These are phyloP conservation scores for Neoascochyta sp. DNA, from an alignment of 2,329 filamentous ascomycete genomes.

Conservation along the genomic window DNA sequence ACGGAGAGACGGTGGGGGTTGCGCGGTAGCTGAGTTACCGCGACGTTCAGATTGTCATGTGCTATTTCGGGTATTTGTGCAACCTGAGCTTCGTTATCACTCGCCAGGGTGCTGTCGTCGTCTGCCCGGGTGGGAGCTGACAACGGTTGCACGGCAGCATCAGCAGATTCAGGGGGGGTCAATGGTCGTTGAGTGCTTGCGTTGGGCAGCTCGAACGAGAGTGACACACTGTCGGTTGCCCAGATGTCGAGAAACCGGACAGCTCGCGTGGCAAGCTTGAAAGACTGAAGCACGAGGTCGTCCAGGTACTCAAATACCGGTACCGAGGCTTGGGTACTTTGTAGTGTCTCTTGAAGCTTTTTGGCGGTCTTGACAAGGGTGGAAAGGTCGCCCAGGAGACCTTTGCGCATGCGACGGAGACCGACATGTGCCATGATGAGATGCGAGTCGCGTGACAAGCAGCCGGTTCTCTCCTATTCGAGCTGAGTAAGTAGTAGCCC, in stretches of 20 bases:
- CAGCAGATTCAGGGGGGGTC: constrained; percentile 39
- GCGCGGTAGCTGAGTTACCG: constrained; percentile 29
- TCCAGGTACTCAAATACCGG: constrained; percentile 73
- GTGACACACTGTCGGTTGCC: constrained; percentile 56
- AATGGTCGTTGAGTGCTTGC: constrained; percentile 31
- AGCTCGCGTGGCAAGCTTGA: constrained; percentile 87
- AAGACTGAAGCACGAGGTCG: constrained; percentile 89
- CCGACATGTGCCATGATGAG: constrained; percentile 72
- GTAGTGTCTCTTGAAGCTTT: constrained; percentile 70
- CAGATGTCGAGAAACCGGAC: constrained; percentile 86
- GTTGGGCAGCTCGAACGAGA: constrained; percentile 41
- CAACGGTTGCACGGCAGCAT: constrained; percentile 28
- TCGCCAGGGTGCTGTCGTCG: constrained; percentile 44
- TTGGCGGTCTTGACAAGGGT: constrained; percentile 86
- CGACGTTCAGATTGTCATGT: constrained; percentile 24
- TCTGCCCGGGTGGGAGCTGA: constrained; percentile 20
- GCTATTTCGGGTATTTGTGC: constrained; percentile 34
- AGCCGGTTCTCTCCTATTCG: constrained; percentile 76
- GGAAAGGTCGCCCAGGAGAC: constrained; percentile 82
- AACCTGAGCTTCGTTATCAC: constrained; percentile 32
- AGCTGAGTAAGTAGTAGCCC: constrained; percentile 12
- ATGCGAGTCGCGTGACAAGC: constrained; percentile 75
- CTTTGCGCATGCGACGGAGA: constrained; percentile 78
- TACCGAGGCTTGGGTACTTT: constrained; percentile 33
- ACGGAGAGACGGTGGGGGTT: constrained; percentile 32